phyloP scores from a whole-genome alignment of 257 asterid genomes.

The Ajuga chamaepitys region DNA sequence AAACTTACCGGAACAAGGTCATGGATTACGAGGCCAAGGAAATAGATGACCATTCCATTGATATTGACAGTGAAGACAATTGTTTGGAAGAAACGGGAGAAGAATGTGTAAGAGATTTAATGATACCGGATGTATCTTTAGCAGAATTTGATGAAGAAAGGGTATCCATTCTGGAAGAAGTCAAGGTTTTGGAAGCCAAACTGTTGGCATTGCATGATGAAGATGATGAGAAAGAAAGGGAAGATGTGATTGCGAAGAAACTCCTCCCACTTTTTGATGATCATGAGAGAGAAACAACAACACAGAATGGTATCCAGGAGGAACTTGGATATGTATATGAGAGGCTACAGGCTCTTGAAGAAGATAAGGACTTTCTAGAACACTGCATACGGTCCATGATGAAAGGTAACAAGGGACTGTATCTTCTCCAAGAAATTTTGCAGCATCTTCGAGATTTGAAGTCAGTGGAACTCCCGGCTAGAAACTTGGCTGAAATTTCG shows the following conservation, averaged over 20 bases:
- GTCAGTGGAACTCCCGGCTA: slow-evolving; percentile 31
- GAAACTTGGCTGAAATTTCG: slow-evolving; percentile 12
- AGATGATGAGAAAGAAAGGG: slow-evolving; percentile 21
- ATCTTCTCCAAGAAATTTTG: slow-evolving; percentile 55
- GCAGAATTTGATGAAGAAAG: slow-evolving; percentile 65
- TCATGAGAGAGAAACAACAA: slow-evolving; percentile 7
- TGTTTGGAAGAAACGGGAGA: slow-evolving; percentile 27
- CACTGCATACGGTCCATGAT: slow-evolving; percentile 55
- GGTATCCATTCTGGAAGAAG: slow-evolving; percentile 41
- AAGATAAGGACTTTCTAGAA: slow-evolving; percentile 55
- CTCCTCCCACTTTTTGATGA: slow-evolving; percentile 56
- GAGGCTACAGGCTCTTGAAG: slow-evolving; percentile 62
- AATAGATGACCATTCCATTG: slow-evolving; percentile 21
- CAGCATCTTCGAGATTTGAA: slow-evolving; percentile 56
- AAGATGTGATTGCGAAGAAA: slow-evolving; percentile 16
- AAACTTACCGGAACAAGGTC: slow-evolving; percentile 27
- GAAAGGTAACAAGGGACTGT: slow-evolving; percentile 53
- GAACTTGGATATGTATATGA: slow-evolving; percentile 44
- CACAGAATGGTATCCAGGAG: slow-evolving; percentile 27
- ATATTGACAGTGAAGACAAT: slow-evolving; percentile 24
- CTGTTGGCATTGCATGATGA: slow-evolving; percentile 29
- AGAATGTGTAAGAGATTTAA: background rate
- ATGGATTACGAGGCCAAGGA: slow-evolving; percentile 34
- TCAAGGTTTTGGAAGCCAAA: slow-evolving; percentile 55
- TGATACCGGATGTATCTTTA: slow-evolving; percentile 16